Base-by-base conservation (phyloP, 164 flowering plant species). In the Litsea cubeba region DNA sequence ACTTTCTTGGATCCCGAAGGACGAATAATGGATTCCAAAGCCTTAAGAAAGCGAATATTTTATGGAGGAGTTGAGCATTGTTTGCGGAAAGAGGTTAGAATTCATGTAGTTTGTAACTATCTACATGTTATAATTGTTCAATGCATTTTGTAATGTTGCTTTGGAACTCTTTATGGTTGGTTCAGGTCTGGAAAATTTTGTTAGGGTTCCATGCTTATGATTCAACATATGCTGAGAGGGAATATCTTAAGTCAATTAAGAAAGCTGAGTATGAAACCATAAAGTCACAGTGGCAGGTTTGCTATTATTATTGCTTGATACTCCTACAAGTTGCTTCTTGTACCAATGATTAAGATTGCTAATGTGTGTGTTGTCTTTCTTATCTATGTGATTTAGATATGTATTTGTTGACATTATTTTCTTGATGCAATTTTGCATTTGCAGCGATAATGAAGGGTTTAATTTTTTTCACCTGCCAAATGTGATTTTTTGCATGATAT, bases 171-270 rank as follows among this genome's bases (percentile, higher is more conserved):
- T 69, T 24, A 24, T 72, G 10, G 20, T 78, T 74, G 14, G 76
- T 77, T 49, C 84, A 95, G 98, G 88, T 89, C 28, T 95, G 99
- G 99, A 79, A 88, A 71, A 82, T 93, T 69, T 82, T 93, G 75
- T 81, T 95, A 86, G 99, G 91, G 75, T 92, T 81, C 78, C 79
- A 91, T 85, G 81, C 83, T 20, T 89, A 82, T 87, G 91, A 92
- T 82, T 93, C 99, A 70, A 93, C 99, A 65, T 88, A 83, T 84
- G 97, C 98, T n/a, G 99, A 95, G 80, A 88, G 99, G 79, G 95
- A 90, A 68, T 89, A 89, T 81, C 85, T 83, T 50, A 71, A 75
- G 74, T 74, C 93, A 69, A 74, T 84, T 12, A 95, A 84, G 80
- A 88, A 84, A 76, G 72, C 82, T 50, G 99, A 91, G 77, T 95